Percentiles rank a stretch among this genome's conserved stretches.
These are phyloP conservation scores for Rhodotorula graminis DNA, from an alignment of 768 basidiomycete genomes.

Conservation along the genomic window DNA sequence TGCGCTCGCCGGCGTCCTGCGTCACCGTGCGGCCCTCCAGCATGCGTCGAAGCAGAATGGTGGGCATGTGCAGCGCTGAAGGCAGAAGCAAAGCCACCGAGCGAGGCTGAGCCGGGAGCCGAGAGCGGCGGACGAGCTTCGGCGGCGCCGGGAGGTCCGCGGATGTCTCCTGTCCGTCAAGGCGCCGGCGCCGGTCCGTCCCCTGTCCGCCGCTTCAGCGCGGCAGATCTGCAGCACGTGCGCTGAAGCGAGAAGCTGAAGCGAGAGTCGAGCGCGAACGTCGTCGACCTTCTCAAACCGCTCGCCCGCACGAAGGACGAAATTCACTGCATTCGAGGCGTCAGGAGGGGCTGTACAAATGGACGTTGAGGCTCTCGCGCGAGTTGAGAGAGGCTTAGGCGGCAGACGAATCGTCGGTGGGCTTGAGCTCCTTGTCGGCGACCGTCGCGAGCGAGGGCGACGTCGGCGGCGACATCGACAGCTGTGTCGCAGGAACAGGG, in stretches of 20 bases:
- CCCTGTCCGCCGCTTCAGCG: no score
- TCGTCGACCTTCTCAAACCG: no score
- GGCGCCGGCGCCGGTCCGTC: no score
- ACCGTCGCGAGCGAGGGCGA: background rate
- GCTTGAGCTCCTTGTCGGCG: background rate
- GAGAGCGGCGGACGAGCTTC: background rate
- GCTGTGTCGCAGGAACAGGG: background rate
- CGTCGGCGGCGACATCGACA: background rate
- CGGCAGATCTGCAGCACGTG: no score
- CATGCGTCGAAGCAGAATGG: background rate
- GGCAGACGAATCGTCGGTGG: background rate
- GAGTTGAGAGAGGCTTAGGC: background rate
- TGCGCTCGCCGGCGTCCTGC: background rate
- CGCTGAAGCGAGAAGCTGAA: no score
- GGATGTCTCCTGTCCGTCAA: background rate
- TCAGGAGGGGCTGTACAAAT: background rate
- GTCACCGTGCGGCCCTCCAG: background rate
- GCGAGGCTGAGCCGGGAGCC: background rate
- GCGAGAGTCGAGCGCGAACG: no score
- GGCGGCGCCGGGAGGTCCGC: background rate
- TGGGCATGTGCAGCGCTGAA: background rate
- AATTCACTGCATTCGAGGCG: background rate
- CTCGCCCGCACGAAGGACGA: no score
- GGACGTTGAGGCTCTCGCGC: background rate
- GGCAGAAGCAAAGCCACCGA: background rate